Evolutionary conservation across 148 eudicot genomes (phyloP).

Genomic region (Bassia scoparia): DNA sequence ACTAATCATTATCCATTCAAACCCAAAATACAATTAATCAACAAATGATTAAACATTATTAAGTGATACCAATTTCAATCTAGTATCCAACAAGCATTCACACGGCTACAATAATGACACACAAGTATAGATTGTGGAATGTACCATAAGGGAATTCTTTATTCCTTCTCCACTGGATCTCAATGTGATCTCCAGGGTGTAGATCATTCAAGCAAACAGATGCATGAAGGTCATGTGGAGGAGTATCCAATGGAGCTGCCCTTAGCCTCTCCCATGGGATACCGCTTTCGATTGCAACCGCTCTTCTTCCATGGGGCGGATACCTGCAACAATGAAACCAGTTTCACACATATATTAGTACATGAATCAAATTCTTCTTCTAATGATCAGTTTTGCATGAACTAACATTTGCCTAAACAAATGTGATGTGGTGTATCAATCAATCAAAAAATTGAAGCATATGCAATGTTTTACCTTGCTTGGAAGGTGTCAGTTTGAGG

Average conservation of each 20-base stretch:
- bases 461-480: slow-evolving; percentile 55
- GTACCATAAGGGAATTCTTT: slow-evolving; percentile 94
- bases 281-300: slow-evolving; percentile 59
- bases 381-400: neutral
- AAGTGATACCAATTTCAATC: slow-evolving; percentile 22
- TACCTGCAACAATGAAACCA: slow-evolving; percentile 46
- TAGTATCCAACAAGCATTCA: slow-evolving; percentile 13
- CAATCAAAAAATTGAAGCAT: neutral
- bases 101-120: neutral
- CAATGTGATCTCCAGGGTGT: slow-evolving; percentile 84
- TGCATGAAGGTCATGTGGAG: slow-evolving; percentile 69
- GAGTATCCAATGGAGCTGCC: slow-evolving; percentile 65
- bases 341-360: neutral
- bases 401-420: neutral
- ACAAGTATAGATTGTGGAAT: slow-evolving; percentile 14
- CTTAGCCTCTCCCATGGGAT: slow-evolving; percentile 83
- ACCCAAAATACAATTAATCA: neutral
- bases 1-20: neutral
- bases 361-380: neutral
- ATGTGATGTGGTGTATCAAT: neutral
- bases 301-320: slow-evolving; percentile 89
- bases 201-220: slow-evolving; percentile 74
- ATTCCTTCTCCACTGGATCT: slow-evolving; percentile 98
- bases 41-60: neutral
- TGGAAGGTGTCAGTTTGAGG: slow-evolving; percentile 69